Evolutionary conservation across 2,329 filamentous ascomycete genomes (phyloP), one percentile per base, ranked within the genome.

Genomic region (Colletotrichum higginsianum): DNA sequence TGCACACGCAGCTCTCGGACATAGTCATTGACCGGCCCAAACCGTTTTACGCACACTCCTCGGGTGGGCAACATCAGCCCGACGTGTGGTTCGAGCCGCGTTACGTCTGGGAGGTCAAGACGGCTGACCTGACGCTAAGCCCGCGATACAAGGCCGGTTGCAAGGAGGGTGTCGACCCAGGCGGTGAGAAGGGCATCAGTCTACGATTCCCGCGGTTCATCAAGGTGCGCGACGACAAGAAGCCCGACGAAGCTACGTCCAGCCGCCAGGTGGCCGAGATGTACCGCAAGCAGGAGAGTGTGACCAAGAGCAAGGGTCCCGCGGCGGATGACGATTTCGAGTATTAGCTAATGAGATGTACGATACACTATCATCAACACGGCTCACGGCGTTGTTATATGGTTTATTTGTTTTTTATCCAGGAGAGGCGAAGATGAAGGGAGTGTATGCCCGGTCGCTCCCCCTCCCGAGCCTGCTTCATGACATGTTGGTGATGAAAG

Each of bases 21-120:
- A 90, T 94, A 61, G 91, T 93, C 75, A 99, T 99, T 76, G 94
- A 97, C 79, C 91, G 92, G 1, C 90, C 96, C 1, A 99, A 99
- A 79, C 96, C 96, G 0, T 99, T 98, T 82, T 99, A 98, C 83
- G 88, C 91, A 1, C 96, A 99, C 81, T 95, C 93, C 4, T 85
- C 88, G 0, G 94, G 94, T 61, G 91, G 91, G 61, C 96, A 97
- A 83, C 95, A 98, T 80, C 96, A 99, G 81, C 96, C 96, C 1
- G 96, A 99, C 80, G 95, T 99, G 47, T 99, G 96, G 96, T 96
- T 99, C 80, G 96, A 99, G 86, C 94, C 96, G 16, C 91, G 91
- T 52, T 92, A 93, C 77, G 96, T 99, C 1, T 99, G 96, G 96
- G 96, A 99, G 83, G 95, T 99, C 76, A 97, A 96, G 86, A 97